These are phyloP conservation scores for Calycina herbarum DNA, from an alignment of 2,329 filamentous ascomycete genomes.

Conservation along the genomic window DNA sequence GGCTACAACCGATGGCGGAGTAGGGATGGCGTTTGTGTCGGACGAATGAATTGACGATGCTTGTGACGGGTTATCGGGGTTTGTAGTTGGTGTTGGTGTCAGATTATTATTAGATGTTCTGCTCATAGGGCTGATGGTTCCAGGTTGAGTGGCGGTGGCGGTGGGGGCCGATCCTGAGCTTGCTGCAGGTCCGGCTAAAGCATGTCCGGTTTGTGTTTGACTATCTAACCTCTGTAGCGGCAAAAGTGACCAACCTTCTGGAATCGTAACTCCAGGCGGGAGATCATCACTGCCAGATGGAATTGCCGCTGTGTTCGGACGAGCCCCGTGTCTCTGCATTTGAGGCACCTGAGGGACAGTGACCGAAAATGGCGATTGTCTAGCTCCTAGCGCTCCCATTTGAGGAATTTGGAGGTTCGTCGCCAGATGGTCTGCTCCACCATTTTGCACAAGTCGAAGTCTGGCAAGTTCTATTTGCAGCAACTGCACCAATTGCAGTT, in stretches of 20 bases:
- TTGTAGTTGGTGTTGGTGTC: conserved; percentile 26
- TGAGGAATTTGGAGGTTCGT: conserved; percentile 34
- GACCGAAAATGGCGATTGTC: conserved; percentile 14
- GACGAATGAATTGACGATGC: conserved; percentile 32
- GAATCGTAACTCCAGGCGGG: conserved; percentile 63
- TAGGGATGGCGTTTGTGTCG: conserved; percentile 29
- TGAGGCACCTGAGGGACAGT: conserved; percentile 17
- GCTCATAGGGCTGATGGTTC: conserved; percentile 29
- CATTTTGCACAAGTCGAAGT: conserved; percentile 48
- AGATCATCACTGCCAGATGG: conserved; percentile 61
- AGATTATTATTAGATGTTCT: conserved; percentile 33
- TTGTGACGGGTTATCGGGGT: conserved; percentile 28
- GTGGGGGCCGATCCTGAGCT: conserved; percentile 29
- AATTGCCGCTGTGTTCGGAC: conserved; percentile 50
- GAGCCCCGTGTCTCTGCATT: conserved; percentile 47
- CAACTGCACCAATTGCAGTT: conserved; percentile 66
- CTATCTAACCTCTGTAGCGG: conserved; percentile 53
- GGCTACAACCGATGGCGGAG: conserved; percentile 28
- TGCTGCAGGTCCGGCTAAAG: conserved; percentile 25
- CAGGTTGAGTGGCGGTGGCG: conserved; percentile 26
- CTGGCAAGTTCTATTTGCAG: conserved; percentile 68
- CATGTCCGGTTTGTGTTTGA: conserved; percentile 15
- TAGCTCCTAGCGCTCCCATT: conserved; percentile 14
- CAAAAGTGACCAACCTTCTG: conserved; percentile 64
- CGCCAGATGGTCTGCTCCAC: conserved; percentile 25